phyloP scores from a whole-genome alignment of 2,329 filamentous ascomycete genomes.

The Alternaria arborescens region DNA sequence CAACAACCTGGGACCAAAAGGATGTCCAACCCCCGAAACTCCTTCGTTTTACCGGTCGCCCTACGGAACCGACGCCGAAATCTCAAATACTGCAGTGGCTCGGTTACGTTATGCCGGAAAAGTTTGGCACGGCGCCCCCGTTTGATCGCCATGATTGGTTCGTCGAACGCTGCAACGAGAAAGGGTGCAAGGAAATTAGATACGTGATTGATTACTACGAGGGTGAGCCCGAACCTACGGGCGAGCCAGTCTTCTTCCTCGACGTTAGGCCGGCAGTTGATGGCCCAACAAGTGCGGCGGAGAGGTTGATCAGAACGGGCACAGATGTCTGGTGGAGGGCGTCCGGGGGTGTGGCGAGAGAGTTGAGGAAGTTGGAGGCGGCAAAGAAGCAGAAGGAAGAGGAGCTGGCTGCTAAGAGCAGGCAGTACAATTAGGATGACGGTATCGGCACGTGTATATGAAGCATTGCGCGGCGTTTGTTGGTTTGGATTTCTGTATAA shows the following conservation, averaged over 20 bases:
- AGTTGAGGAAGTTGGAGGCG: slow-evolving; percentile 50
- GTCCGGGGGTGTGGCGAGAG: slow-evolving; percentile 72
- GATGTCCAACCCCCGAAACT: slow-evolving; percentile 70
- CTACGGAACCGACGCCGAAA: slow-evolving; percentile 90
- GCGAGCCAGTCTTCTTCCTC: slow-evolving; percentile 93
- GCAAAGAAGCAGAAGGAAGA: slow-evolving; percentile 43
- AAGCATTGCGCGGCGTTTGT: slow-evolving; percentile 7
- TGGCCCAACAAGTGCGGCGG: slow-evolving; percentile 79
- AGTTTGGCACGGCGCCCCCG: slow-evolving; percentile 81
- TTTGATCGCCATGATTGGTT: slow-evolving; percentile 99
- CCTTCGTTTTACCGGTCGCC: slow-evolving; percentile 86
- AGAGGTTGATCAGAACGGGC: slow-evolving; percentile 87
- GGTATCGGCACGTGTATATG: not conserved
- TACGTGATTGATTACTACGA: slow-evolving; percentile 99
- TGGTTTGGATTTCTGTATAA: not conserved
- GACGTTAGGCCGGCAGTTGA: slow-evolving; percentile 91
- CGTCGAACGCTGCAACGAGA: slow-evolving; percentile 75
- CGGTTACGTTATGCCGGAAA: slow-evolving; percentile 78
- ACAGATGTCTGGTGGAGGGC: slow-evolving; percentile 95
- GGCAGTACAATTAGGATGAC: slow-evolving; percentile 37
- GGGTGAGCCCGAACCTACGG: slow-evolving; percentile 79
- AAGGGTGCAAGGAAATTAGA: slow-evolving; percentile 77
- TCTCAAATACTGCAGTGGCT: slow-evolving; percentile 83
- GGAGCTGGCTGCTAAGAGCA: slow-evolving; percentile 28
- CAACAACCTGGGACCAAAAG: slow-evolving; percentile 45